Base-by-base conservation (phyloP, 441 rosid genomes). In the Bocquillonia castaneifolia region DNA sequence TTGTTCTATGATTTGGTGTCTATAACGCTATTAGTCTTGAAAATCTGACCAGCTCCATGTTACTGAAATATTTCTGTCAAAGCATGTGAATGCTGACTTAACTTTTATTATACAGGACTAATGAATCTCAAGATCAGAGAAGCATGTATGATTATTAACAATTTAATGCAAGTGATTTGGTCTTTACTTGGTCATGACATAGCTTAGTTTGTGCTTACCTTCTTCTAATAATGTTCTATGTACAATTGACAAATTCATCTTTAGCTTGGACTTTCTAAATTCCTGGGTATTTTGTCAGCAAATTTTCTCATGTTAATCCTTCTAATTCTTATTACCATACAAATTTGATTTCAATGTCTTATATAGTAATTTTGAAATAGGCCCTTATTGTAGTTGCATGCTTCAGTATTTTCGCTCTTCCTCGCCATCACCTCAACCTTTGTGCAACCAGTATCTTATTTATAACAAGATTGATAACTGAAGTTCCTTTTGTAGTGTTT, bases 401-500 rank as follows among this genome's bases (percentile, higher is more conserved):
- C 22, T 39, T 15, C 48, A 25, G 25, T 47, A 26, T 3, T 53
- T 52, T 8, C 3, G 22, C 13, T 44, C 29, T 55, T 53, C 7
- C 25, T 2, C 4, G 54, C 29, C 26, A 20, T 63, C 17, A 28
- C 42, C 23, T 54, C 26, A 26, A 31, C 8, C 40, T 29, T 61
- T 39, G 1, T 25, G 15, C 20, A 61, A 40, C 10, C 25, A 53
- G 22, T 25, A 28, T 58, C 64, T 68, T 3, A 48, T 14, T 61
- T 54, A 28, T 54, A 29, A 40, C 12, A 59, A 50, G 62, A 51
- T 64, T 52, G 59, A 52, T 57, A 23, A 67, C 66, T 61, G 10
- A 62, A 29, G n/a, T 36, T 40, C 37, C 22, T 39, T 48, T 45
- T 79, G 70, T 86, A 94, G 97, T 94, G 97, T 78, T 83, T 94